These are phyloP conservation scores for Grosmannia serpens DNA, from an alignment of 2,329 filamentous ascomycete genomes.

Conservation along the genomic window DNA sequence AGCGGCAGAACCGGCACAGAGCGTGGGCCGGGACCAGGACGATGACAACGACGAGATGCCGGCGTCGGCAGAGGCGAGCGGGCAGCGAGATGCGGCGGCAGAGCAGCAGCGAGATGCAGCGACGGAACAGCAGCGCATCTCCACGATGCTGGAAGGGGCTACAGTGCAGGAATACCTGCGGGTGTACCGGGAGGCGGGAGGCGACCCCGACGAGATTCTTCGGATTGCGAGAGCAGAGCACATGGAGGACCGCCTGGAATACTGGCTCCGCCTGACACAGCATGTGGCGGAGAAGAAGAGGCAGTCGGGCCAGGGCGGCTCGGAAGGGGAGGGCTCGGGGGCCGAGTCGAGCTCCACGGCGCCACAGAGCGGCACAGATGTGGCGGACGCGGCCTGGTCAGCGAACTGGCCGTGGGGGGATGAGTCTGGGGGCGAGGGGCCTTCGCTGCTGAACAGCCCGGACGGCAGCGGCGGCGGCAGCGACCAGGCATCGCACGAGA, in stretches of 20 bases:
- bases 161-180: constrained; percentile 35
- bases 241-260: constrained; percentile 44
- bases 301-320: neutral
- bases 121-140: too few species aligned
- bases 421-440: neutral
- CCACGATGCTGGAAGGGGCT: constrained; percentile 7
- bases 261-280: constrained; percentile 45
- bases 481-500: neutral
- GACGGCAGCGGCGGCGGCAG: neutral
- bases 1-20: neutral
- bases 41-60: too few species aligned
- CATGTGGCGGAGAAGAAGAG: constrained; percentile 17
- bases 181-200: constrained; percentile 48
- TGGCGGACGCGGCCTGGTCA: neutral
- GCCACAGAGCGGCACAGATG: too few species aligned
- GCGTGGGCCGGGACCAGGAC: too few species aligned
- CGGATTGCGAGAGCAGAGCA: constrained; percentile 50
- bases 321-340: neutral
- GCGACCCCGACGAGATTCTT: constrained; percentile 46
- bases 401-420: neutral
- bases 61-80: too few species aligned
- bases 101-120: too few species aligned
- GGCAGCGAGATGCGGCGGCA: too few species aligned
- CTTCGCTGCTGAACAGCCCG: too few species aligned
- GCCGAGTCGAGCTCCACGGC: neutral